These are phyloP conservation scores for Delphinella strobiligena DNA, from an alignment of 2,329 filamentous ascomycete species.

Conservation along the genomic window DNA sequence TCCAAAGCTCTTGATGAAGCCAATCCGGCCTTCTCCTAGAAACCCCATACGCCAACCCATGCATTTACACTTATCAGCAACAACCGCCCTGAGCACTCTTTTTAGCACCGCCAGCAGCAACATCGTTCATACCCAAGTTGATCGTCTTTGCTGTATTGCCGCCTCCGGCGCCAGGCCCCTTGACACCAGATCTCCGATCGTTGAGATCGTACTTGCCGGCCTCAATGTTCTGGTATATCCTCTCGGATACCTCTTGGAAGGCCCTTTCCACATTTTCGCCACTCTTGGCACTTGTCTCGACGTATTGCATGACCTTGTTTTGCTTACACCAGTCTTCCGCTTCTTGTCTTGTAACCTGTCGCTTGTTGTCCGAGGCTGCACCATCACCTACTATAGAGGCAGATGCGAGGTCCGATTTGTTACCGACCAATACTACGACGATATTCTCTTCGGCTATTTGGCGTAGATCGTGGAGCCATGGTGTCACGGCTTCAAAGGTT, in stretches of 20 bases:
- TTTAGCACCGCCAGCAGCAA: conserved; percentile 18
- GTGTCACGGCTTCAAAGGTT: conserved; percentile 78
- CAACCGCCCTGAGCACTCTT: conserved; percentile 17
- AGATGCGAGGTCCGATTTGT: conserved; percentile 73
- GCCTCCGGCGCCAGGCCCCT: conserved; percentile 46
- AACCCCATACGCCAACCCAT: too few species aligned
- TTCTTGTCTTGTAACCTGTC: conserved; percentile 71
- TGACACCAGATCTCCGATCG: conserved; percentile 83
- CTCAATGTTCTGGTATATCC: conserved; percentile 95
- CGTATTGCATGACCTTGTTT: conserved; percentile 84
- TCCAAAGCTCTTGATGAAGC: too few species aligned
- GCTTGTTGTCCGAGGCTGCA: conserved; percentile 42
- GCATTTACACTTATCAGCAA: too few species aligned
- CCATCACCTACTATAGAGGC: conserved; percentile 24
- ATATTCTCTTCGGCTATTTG: conserved; percentile 95
- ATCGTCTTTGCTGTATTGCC: conserved; percentile 29
- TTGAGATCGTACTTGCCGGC: conserved; percentile 90
- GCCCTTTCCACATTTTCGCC: conserved; percentile 89
- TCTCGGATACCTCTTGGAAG: conserved; percentile 84
- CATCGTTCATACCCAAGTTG: conserved; percentile 32
- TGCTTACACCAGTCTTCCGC: conserved; percentile 78
- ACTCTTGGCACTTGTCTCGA: conserved; percentile 92
- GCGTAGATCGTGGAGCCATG: conserved; percentile 87
- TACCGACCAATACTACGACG: conserved; percentile 86
- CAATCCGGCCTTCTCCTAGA: too few species aligned